A percentile compares a stretch with the other conserved stretches of the same genome.
phyloP scores from a whole-genome alignment of 352 stramenopile species.

The Globisporangium nodosum region DNA sequence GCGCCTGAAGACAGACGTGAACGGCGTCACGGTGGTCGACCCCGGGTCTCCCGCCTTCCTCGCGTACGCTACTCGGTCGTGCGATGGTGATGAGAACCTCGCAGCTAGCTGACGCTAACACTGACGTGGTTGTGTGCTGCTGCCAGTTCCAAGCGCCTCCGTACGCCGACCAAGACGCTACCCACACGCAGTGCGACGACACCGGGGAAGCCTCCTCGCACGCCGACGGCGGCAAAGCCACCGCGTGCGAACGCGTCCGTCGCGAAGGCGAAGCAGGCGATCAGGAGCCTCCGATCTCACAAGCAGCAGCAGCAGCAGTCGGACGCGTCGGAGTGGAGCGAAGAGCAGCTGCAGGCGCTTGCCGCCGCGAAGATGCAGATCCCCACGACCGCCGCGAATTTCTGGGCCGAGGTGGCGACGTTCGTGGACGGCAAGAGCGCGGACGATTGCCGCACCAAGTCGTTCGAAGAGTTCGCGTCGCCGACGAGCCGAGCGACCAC shows the following conservation, averaged over 20 bases:
- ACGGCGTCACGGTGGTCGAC: conserved; percentile 20
- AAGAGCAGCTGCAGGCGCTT: conserved; percentile 43
- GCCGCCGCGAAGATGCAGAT: conserved; percentile 51
- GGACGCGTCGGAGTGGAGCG: conserved; percentile 29
- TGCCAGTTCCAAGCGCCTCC: background rate
- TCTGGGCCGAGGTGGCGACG: conserved; percentile 50
- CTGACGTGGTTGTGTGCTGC: background rate
- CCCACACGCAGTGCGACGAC: background rate
- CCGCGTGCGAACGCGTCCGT: conserved; percentile 10
- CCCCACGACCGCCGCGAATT: conserved; percentile 55
- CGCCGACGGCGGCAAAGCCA: conserved; percentile 1
- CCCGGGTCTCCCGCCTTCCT: conserved; percentile 20
- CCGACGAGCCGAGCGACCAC: conserved; percentile 26
- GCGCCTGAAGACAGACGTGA: conserved; percentile 13
- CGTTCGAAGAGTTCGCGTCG: conserved; percentile 51
- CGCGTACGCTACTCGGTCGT: conserved; percentile 9
- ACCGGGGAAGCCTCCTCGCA: conserved; percentile 7
- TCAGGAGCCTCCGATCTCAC: conserved; percentile 5
- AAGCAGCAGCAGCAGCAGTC: background rate
- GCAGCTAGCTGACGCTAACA: background rate
- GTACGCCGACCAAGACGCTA: background rate
- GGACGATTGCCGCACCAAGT: conserved; percentile 51
- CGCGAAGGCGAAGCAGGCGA: conserved; percentile 20
- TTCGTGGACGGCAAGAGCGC: conserved; percentile 55
- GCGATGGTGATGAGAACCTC: background rate